Evolutionary conservation across 169 alveolate species (phyloP).

Genomic region (Plasmodium fragile): DNA sequence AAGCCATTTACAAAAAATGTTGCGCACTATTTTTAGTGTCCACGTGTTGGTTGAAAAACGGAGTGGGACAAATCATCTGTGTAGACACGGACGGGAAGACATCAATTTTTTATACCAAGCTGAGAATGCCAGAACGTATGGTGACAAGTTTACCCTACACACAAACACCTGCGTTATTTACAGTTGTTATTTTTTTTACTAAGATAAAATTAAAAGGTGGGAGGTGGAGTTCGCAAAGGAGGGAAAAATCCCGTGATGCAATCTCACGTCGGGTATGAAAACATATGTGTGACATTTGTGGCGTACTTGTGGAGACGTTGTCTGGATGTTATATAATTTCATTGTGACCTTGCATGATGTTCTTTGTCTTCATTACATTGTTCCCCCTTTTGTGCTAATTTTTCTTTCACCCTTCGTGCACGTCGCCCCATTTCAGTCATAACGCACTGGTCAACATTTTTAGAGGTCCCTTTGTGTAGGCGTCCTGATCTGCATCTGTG

Average conservation of each 20-base stretch:
- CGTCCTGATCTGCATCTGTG: neutral
- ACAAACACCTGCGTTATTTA: neutral
- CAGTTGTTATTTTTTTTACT: neutral
- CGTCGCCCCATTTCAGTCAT: neutral
- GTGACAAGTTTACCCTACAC: neutral
- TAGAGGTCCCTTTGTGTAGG: neutral
- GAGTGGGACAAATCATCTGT: neutral
- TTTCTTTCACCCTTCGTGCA: neutral
- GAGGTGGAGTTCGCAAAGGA: neutral
- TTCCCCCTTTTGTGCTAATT: neutral
- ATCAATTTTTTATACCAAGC: neutral
- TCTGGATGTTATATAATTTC: neutral
- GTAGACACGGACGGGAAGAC: neutral
- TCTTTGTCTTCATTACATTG: neutral
- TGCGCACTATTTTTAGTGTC: neutral
- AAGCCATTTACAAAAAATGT: neutral
- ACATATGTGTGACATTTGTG: neutral
- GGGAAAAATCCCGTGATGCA: neutral
- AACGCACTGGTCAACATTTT: neutral
- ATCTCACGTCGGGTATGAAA: neutral
- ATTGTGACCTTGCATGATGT: neutral
- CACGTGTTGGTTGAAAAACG: neutral
- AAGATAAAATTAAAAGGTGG: neutral
- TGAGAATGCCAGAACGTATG: neutral
- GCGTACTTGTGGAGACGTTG: neutral